These are phyloP conservation scores for Scedosporium apiospermum DNA, from an alignment of 2,329 filamentous ascomycete species.

Conservation along the genomic window DNA sequence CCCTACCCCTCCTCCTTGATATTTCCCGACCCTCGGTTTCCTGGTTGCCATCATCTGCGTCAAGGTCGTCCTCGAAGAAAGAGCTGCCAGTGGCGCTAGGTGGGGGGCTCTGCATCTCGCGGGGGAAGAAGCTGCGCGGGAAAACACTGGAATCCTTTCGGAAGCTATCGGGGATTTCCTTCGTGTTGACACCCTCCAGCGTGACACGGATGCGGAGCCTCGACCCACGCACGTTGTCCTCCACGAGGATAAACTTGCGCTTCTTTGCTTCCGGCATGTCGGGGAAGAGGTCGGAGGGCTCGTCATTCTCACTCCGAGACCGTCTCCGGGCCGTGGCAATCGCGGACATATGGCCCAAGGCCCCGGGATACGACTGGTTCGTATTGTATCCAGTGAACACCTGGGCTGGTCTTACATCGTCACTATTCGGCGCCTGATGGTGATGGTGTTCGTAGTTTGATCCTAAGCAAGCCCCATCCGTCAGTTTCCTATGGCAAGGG, in stretches of 20 bases:
- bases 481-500: neutral
- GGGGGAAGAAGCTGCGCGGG: slow-evolving; percentile 82
- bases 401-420: slow-evolving; percentile 64
- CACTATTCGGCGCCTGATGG: slow-evolving; percentile 13
- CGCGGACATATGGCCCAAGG: slow-evolving; percentile 8
- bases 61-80: slow-evolving; percentile 60
- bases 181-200: slow-evolving; percentile 86
- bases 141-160: slow-evolving; percentile 84
- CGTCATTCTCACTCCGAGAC: slow-evolving; percentile 40
- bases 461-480: neutral
- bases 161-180: slow-evolving; percentile 93
- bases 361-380: slow-evolving; percentile 22
- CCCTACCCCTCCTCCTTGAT: slow-evolving; percentile 7
- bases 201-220: slow-evolving; percentile 84
- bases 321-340: slow-evolving; percentile 15
- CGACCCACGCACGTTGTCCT: slow-evolving; percentile 72
- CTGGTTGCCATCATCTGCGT: slow-evolving; percentile 41
- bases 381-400: slow-evolving; percentile 58
- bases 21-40: slow-evolving; percentile 36
- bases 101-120: slow-evolving; percentile 83
- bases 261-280: slow-evolving; percentile 84
- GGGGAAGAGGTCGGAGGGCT: slow-evolving; percentile 67
- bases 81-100: slow-evolving; percentile 64
- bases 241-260: slow-evolving; percentile 93
- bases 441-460: slow-evolving; percentile 6